Conservation (phyloP, 2,329 filamentous ascomycete genomes). For the Macrophomina tecta region DNA sequence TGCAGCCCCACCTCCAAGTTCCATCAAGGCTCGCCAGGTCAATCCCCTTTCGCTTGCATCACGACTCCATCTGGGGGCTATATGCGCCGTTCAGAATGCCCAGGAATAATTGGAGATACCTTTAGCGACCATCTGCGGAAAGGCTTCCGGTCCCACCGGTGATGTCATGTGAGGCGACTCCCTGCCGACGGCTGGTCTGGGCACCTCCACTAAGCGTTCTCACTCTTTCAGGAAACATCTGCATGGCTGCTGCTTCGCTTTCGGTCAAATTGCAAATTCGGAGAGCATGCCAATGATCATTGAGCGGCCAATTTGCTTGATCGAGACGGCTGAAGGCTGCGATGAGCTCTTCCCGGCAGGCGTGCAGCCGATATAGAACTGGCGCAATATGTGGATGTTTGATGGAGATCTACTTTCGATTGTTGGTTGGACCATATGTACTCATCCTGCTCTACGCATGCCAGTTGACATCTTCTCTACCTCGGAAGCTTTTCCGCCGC, state of each 20-base stretch:
- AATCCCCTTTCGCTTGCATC: background rate
- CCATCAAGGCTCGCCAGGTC: no score
- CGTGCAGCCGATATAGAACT: background rate
- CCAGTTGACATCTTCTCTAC: no score
- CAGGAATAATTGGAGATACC: background rate
- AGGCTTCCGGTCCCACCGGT: conserved; percentile 9
- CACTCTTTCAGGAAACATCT: background rate
- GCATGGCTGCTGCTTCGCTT: no score
- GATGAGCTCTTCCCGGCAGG: background rate
- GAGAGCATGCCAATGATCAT: no score
- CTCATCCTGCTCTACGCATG: no score
- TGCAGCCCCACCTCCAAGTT: background rate
- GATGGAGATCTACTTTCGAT: no score
- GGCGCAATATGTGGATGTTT: no score
- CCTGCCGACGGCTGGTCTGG: conserved; percentile 7
- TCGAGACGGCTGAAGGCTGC: no score
- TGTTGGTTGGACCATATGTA: no score
- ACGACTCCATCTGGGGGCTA: background rate
- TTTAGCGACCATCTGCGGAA: background rate
- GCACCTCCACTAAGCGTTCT: background rate
- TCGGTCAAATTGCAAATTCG: no score
- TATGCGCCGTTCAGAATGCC: background rate
- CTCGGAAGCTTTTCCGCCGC: no score
- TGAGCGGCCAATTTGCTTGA: no score
- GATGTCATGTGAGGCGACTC: conserved; percentile 7